A percentile compares a stretch with the other conserved stretches of the same genome.
Evolutionary conservation across 1,284 basidiomycete genomes (phyloP).

Genomic region (Coniferiporia sulphurascens): DNA sequence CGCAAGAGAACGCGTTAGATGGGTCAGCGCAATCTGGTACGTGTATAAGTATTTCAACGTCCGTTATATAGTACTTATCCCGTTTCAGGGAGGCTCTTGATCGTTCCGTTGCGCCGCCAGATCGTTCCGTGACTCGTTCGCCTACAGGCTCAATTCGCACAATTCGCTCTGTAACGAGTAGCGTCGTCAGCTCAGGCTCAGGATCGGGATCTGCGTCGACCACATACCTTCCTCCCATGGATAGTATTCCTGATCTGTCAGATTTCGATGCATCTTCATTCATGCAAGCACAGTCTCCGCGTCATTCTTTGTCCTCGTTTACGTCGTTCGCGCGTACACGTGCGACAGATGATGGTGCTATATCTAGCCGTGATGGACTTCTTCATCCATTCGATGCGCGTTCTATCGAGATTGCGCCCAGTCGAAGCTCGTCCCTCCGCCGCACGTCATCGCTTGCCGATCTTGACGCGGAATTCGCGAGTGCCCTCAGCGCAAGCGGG

Average conservation of each 20-base stretch:
- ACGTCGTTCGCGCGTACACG: slow-evolving; percentile 23
- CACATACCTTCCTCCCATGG: slow-evolving; percentile 65
- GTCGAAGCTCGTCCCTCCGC: slow-evolving; percentile 52
- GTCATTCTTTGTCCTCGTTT: slow-evolving; percentile 13
- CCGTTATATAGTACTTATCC: slow-evolving; percentile 10
- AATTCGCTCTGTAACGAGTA: slow-evolving; percentile 50
- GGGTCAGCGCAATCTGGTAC: slow-evolving; percentile 85
- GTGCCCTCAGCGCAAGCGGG: slow-evolving; percentile 33
- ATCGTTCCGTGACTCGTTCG: slow-evolving; percentile 51
- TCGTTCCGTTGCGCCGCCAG: slow-evolving; percentile 45
- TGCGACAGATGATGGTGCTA: slow-evolving; percentile 58
- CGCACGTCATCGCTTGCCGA: slow-evolving; percentile 74
- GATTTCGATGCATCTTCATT: slow-evolving; percentile 44
- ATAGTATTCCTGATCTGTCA: slow-evolving; percentile 60
- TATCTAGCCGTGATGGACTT: slow-evolving; percentile 47
- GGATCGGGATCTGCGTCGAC: slow-evolving; percentile 66
- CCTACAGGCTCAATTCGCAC: slow-evolving; percentile 70
- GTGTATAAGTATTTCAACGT: slow-evolving; percentile 26
- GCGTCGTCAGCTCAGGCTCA: slow-evolving; percentile 31
- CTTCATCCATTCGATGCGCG: slow-evolving; percentile 64
- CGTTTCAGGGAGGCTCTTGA: slow-evolving; percentile 60
- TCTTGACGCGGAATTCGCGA: slow-evolving; percentile 63
- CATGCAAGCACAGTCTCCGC: slow-evolving; percentile 33
- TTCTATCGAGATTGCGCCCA: slow-evolving; percentile 51
- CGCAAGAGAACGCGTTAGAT: slow-evolving; percentile 75